Evolutionary conservation across 2,329 filamentous ascomycete genomes (phyloP).

Genomic region (Paracamarosporium sp.): DNA sequence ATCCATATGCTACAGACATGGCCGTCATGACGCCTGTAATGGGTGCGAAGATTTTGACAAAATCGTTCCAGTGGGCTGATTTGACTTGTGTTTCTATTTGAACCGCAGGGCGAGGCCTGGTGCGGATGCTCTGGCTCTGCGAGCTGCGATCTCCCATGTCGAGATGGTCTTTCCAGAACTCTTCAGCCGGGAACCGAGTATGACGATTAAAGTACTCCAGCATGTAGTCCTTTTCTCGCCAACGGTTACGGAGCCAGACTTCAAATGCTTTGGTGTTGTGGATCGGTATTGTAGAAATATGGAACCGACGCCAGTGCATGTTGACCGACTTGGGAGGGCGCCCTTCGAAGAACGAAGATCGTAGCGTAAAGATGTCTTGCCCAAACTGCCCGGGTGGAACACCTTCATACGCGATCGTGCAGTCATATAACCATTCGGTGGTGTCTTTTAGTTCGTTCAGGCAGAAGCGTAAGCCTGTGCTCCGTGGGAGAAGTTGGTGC

Average conservation of each 20-base stretch:
- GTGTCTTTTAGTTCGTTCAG: constrained; percentile 75
- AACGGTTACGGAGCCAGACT: constrained; percentile 81
- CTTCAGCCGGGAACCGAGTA: constrained; percentile 78
- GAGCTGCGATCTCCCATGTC: constrained; percentile 44
- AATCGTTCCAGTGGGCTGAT: constrained; percentile 58
- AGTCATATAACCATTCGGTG: constrained; percentile 87
- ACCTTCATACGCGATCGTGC: constrained; percentile 94
- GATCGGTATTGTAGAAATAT: constrained; percentile 79
- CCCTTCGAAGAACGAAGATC: constrained; percentile 87
- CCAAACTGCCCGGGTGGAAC: constrained; percentile 76
- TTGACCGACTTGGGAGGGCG: constrained; percentile 93
- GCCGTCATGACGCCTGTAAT: constrained; percentile 59
- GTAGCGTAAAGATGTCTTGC: constrained; percentile 88
- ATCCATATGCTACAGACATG: constrained; percentile 52
- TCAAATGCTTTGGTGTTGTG: constrained; percentile 78
- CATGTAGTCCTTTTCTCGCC: constrained; percentile 90
- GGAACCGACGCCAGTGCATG: constrained; percentile 92
- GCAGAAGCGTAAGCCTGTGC: constrained; percentile 81
- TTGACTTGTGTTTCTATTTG: constrained; percentile 58
- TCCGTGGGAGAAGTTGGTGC: constrained; percentile 78
- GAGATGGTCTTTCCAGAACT: constrained; percentile 52
- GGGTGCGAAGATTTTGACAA: constrained; percentile 59
- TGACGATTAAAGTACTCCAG: constrained; percentile 79
- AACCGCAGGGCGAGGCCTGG: constrained; percentile 46
- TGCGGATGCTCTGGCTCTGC: constrained; percentile 43